Evolutionary conservation across 2,329 filamentous ascomycete species (phyloP).

Genomic region (Arthrobotrys pseudoclavata): DNA sequence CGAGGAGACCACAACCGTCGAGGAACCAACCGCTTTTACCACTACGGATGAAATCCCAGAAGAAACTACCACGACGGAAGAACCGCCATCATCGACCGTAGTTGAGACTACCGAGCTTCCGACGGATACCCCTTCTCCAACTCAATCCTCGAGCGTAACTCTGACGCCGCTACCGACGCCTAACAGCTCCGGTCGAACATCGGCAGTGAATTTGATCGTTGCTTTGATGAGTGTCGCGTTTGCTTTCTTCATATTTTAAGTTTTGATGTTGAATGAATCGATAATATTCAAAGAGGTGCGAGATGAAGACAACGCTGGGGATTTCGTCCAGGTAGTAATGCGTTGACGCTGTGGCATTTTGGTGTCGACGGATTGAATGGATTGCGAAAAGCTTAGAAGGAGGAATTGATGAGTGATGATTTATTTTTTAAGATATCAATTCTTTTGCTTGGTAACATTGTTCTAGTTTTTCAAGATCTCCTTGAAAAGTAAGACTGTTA

Average conservation of each 20-base stretch:
- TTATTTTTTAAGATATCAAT: no score
- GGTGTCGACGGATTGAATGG: no score
- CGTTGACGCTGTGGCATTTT: slow-evolving; percentile 18
- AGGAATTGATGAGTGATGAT: no score
- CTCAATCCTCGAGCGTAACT: not conserved
- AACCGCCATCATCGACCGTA: not conserved
- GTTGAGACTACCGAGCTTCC: slow-evolving; percentile 5
- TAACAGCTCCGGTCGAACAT: slow-evolving; percentile 4
- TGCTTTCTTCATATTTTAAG: slow-evolving; percentile 37
- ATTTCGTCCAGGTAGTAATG: not conserved
- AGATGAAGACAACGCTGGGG: not conserved
- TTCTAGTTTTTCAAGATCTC: no score
- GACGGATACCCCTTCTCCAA: not conserved
- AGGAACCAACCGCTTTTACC: slow-evolving; percentile 11
- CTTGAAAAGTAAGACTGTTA: no score
- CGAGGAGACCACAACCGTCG: not conserved
- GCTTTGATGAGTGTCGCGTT: slow-evolving; percentile 25
- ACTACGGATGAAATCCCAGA: slow-evolving; percentile 23
- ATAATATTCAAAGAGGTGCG: not conserved
- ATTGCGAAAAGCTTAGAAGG: not conserved
- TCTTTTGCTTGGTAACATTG: no score
- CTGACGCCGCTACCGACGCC: slow-evolving; percentile 2
- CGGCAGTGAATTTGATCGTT: slow-evolving; percentile 1
- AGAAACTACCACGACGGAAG: not conserved
- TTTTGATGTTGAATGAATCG: not conserved